Base-by-base conservation (phyloP, 352 stramenopile genomes). In the Albugo laibachii region DNA sequence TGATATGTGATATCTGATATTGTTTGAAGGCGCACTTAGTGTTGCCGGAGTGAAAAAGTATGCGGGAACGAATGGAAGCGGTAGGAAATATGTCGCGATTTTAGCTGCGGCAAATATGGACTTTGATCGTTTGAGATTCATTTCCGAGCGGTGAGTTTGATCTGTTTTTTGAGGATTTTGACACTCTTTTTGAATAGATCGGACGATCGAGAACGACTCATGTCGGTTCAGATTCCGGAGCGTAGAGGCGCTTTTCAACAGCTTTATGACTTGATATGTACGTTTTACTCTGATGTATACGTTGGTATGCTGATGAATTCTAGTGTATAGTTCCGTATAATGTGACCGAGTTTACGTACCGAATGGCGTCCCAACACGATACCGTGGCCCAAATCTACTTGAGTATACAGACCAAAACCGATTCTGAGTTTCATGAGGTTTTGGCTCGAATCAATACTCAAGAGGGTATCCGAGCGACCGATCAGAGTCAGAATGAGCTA, bases 101-200 rank as follows among this genome's bases (percentile, higher is more conserved):
- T 79, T 96, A 39, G 96, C 88, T 10, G 95, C 94, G 11, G 95
- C 95, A n/a, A 99, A 99, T 64, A 98, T 99, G 93, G 94, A 99
- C 68, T 99, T 99, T 69, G 92, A 98, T 62, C 83, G 95, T 14
- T 72, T 98, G n/a, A 80, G 94, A 36, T 97, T 98, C 54, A 86
- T 98, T 8, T 84, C 83, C 5, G 71, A 83, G 41, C 64, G 65
- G 58, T 66, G 50, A 24, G 47, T 56, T 34, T 41, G 13, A 21
- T 2, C 2, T 8, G 4, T 27, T 35, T 16, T 42, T 37, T 49
- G 44, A 49, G 15, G 8, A 2, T 43, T 10, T 43, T 8, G 8
- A 24, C 3, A 8, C 38, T 13, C 13, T 47, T 27, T 14, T 58
- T 49, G 34, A 41, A 57, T 52, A 74, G 72, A 31, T 86, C 75